Percentiles rank a stretch among this genome's conserved stretches.
phyloP scores from a whole-genome alignment of 306 rosid species.

The Clitoria ternatea region DNA sequence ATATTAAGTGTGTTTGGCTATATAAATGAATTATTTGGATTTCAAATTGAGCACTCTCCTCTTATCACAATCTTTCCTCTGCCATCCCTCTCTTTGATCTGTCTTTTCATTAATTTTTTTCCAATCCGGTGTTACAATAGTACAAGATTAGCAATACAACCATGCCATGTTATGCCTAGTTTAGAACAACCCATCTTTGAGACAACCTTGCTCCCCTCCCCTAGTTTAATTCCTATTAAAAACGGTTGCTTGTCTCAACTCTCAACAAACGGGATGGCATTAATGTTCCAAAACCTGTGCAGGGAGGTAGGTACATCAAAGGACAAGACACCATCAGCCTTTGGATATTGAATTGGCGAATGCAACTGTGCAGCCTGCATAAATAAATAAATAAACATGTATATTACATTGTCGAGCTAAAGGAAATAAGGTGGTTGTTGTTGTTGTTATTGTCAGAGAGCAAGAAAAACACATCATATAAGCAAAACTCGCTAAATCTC shows the following conservation, averaged over 20 bases:
- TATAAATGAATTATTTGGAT: neutral
- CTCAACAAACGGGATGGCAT: conserved; percentile 17
- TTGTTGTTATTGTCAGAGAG: neutral
- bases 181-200: neutral
- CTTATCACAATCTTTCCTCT: neutral
- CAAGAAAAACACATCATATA: neutral
- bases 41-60: neutral
- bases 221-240: neutral
- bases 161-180: neutral
- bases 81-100: neutral
- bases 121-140: neutral
- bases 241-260: neutral
- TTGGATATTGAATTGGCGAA: conserved; percentile 78
- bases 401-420: neutral
- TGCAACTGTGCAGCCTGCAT: conserved; percentile 59
- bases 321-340: conserved; percentile 79
- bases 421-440: neutral
- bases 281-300: conserved; percentile 64
- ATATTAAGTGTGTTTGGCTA: neutral
- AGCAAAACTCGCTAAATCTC: neutral
- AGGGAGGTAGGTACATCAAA: conserved; percentile 87
- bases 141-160: neutral
- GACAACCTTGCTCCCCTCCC: neutral
- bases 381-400: conserved; percentile 4
- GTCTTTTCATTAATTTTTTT: neutral